Percentiles rank a stretch among this genome's conserved stretches.
Evolutionary conservation across 2,329 filamentous ascomycete genomes (phyloP).

Genomic region (Rhytidhysteron rufulum): DNA sequence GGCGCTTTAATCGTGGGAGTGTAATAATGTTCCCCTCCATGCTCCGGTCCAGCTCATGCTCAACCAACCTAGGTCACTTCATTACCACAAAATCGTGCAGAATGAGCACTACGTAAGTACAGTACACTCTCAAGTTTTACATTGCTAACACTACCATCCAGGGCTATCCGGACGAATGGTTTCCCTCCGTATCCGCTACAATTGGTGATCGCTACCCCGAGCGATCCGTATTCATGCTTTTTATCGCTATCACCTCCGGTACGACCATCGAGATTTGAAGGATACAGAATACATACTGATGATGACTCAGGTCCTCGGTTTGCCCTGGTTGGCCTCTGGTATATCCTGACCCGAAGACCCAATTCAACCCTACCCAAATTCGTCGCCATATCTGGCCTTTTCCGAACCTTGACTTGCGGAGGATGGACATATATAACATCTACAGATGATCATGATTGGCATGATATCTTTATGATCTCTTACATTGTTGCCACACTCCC

Average conservation of each 20-base stretch:
- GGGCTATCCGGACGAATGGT: conserved; percentile 78
- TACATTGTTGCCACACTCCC: conserved; percentile 92
- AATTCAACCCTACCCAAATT: conserved; percentile 75
- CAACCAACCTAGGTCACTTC: conserved; percentile 56
- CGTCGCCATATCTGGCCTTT: conserved; percentile 72
- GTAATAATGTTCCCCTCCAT: conserved; percentile 22
- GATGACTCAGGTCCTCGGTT: conserved; percentile 72
- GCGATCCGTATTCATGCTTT: conserved; percentile 93
- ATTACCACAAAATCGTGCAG: conserved; percentile 95
- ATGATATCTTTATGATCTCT: conserved; percentile 99
- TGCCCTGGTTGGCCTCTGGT: conserved; percentile 86
- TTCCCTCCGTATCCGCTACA: conserved; percentile 90
- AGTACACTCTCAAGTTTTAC: too few species aligned
- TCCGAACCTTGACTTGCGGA: conserved; percentile 89
- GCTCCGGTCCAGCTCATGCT: conserved; percentile 12
- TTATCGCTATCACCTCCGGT: conserved; percentile 94
- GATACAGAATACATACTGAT: conserved; percentile 8
- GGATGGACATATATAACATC: conserved; percentile 99
- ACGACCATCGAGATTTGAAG: conserved; percentile 22
- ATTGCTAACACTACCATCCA: too few species aligned
- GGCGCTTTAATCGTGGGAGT: conserved; percentile 77
- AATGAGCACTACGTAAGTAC: conserved; percentile 81
- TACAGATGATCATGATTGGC: conserved; percentile 97
- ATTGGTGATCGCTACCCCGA: conserved; percentile 98
- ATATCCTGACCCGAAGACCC: conserved; percentile 76